Evolutionary conservation across 495 filamentous ascomycete genomes (phyloP).

Genomic region (Neurospora sublineolata): DNA sequence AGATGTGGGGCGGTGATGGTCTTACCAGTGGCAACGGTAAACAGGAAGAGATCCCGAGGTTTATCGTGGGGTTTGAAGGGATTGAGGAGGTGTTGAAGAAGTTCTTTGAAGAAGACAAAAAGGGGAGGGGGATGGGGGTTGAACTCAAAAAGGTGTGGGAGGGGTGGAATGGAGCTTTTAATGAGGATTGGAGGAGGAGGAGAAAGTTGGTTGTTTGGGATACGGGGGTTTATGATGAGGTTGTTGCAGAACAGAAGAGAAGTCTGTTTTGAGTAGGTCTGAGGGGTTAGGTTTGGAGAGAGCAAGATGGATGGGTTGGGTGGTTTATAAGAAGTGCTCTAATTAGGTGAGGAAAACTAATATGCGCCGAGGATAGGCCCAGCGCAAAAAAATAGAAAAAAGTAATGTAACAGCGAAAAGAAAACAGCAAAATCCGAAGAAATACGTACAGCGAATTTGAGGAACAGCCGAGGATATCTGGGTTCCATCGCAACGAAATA

Average conservation of each 20-base stretch:
- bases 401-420: neutral
- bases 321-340: neutral
- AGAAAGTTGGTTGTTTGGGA: constrained; percentile 82
- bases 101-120: constrained; percentile 32
- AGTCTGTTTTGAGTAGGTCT: neutral
- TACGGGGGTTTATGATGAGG: constrained; percentile 25
- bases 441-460: neutral
- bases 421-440: neutral
- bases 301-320: neutral
- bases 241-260: neutral
- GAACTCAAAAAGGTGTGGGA: constrained; percentile 53
- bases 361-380: neutral
- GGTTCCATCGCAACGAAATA: neutral
- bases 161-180: constrained; percentile 68
- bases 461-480: neutral
- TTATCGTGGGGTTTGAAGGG: constrained; percentile 45
- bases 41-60: constrained; percentile 37
- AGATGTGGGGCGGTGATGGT: constrained; percentile 26
- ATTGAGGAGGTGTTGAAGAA: constrained; percentile 31
- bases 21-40: constrained; percentile 1
- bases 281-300: neutral
- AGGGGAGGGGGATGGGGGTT: constrained; percentile 35
- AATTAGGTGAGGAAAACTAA: neutral
- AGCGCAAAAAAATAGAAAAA: neutral
- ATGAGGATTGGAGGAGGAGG: constrained; percentile 74